Conservation (phyloP, 2,329 filamentous ascomycete species). For the Penicillium frequentans region DNA sequence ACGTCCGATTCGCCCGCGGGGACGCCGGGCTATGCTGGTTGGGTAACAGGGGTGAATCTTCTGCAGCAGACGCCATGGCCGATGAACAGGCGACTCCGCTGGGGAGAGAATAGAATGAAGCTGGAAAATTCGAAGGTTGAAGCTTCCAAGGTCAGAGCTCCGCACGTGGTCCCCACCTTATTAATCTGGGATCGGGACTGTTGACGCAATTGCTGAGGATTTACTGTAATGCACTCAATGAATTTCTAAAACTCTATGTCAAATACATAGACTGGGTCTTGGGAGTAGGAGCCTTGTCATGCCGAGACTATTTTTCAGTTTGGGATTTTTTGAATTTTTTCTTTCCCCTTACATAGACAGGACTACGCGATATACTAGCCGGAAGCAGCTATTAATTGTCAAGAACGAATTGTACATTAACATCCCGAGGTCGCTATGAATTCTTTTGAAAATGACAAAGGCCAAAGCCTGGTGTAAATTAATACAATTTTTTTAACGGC, state of each 20-base stretch:
- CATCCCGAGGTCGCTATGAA: conserved; percentile 4
- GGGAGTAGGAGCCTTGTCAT: too few relatives aligned
- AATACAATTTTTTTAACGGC: conserved; percentile 25
- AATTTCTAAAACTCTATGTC: not conserved
- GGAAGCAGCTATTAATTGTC: not conserved
- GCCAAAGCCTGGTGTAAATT: not conserved
- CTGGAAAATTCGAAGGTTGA: conserved; percentile 11
- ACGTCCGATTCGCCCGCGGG: conserved; percentile 36
- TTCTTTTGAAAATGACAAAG: conserved; percentile 1
- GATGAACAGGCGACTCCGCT: conserved; percentile 15
- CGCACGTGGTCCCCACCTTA: conserved; percentile 24
- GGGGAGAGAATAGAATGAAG: conserved; percentile 9
- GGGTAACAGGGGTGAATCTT: conserved; percentile 45
- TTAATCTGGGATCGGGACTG: conserved; percentile 13
- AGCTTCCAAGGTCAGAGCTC: conserved; percentile 21
- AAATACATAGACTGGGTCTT: too few relatives aligned
- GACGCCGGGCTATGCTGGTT: conserved; percentile 36
- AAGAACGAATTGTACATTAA: not conserved
- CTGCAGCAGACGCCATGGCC: conserved; percentile 39
- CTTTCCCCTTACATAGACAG: not conserved
- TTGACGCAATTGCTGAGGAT: conserved; percentile 3
- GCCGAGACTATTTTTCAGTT: not conserved
- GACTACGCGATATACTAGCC: not conserved
- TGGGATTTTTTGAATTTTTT: not conserved
- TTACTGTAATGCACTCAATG: not conserved